phyloP scores from a whole-genome alignment of 345 rosid species.

The Brassica incana region DNA sequence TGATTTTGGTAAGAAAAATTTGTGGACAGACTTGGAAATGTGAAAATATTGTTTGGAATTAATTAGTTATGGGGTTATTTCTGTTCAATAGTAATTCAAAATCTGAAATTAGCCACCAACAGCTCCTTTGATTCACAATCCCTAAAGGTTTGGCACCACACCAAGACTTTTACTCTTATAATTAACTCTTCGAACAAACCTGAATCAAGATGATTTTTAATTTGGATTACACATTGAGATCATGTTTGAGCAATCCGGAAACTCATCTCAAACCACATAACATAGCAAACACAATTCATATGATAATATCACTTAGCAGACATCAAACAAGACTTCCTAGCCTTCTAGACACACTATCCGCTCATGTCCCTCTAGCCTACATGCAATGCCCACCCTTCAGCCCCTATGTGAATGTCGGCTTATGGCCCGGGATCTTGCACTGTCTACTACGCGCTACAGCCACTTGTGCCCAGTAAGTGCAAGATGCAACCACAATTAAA shows the following conservation, averaged over 20 bases:
- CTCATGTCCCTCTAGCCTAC: not conserved
- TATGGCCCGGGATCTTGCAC: not conserved
- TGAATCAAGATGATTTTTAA: not conserved
- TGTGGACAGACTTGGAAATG: not conserved
- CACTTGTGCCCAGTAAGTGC: not conserved
- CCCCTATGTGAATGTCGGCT: too few relatives aligned
- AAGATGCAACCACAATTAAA: too few relatives aligned
- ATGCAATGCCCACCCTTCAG: not conserved
- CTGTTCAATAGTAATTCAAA: not conserved
- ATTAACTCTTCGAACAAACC: not conserved
- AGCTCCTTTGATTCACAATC: not conserved
- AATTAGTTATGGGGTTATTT: not conserved
- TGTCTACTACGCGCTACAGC: not conserved
- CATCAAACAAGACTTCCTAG: not conserved
- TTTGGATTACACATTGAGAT: not conserved
- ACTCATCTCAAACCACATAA: not conserved
- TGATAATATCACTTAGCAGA: not conserved
- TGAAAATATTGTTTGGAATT: not conserved
- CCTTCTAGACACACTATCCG: not conserved
- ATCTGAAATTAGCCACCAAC: not conserved
- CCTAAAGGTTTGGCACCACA: not conserved
- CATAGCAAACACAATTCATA: not conserved
- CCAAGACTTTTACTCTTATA: not conserved
- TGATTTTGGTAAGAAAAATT: not conserved
- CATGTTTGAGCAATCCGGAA: not conserved